Conservation (phyloP, 2,329 filamentous ascomycete genomes). For the Paramyrothecium sp. region DNA sequence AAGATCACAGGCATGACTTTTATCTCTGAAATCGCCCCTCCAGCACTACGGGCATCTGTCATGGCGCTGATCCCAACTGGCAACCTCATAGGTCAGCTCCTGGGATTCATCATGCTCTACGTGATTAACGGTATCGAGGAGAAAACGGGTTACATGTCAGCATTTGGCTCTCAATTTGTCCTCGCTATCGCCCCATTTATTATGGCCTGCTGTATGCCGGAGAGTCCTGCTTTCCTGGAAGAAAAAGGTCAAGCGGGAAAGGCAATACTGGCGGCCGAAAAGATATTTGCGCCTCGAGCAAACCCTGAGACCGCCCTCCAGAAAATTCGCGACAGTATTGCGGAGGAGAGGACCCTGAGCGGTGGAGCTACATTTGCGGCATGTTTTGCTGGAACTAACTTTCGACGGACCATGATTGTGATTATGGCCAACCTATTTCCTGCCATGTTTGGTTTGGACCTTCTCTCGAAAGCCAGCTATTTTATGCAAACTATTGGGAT, state of each 20-base stretch:
- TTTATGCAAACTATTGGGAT: conserved; percentile 30
- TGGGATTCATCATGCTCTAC: conserved; percentile 19
- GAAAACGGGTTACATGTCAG: conserved; percentile 17
- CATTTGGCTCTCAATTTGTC: conserved; percentile 22
- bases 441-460: conserved; percentile 39
- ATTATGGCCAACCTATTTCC: conserved; percentile 38
- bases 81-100: conserved; percentile 22
- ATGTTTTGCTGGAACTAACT: conserved; percentile 39
- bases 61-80: conserved; percentile 26
- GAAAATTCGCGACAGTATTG: conserved; percentile 29
- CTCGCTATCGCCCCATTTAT: conserved; percentile 16
- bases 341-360: conserved; percentile 31
- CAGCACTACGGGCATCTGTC: conserved; percentile 19
- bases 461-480: conserved; percentile 40
- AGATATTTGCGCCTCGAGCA: conserved; percentile 16
- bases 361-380: conserved; percentile 33
- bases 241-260: conserved; percentile 11
- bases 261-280: conserved; percentile 14
- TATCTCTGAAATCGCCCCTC: conserved; percentile 25
- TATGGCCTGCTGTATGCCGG: conserved; percentile 21
- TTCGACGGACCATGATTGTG: conserved; percentile 34
- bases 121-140: conserved; percentile 15
- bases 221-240: conserved; percentile 21
- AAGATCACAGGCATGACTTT: conserved; percentile 36
- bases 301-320: conserved; percentile 12